Evolutionary conservation across 75 land plant genomes (phyloP).

Genomic region (Selaginella tamariscina): DNA sequence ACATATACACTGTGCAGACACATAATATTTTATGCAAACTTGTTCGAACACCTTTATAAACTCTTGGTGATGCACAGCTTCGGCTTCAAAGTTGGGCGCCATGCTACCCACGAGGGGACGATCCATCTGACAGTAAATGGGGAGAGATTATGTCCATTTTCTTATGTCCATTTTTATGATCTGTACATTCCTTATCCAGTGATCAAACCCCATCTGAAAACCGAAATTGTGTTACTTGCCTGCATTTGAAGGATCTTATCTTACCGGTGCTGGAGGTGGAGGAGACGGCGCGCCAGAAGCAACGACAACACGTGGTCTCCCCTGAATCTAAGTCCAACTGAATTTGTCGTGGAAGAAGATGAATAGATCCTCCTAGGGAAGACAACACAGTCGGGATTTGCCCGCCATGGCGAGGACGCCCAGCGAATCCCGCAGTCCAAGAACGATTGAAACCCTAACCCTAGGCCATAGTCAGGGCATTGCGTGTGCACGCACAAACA

Average conservation of each 20-base stretch:
- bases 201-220: no score
- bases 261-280: not conserved
- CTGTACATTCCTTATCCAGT: no score
- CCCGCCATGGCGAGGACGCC: no score
- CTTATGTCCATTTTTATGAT: not conserved
- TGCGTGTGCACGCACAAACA: no score
- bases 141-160: not conserved
- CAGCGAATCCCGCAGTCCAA: no score
- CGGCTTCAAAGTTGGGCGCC: constrained; percentile 98
- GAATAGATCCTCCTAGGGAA: not conserved
- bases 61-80: constrained; percentile 98
- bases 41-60: constrained; percentile 60
- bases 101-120: constrained; percentile 69
- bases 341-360: not conserved
- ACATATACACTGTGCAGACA: no score
- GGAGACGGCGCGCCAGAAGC: not conserved
- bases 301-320: not conserved
- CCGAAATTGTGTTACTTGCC: no score
- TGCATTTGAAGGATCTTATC: not conserved
- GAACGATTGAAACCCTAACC: not conserved
- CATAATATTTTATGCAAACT: no score
- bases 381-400: no score
- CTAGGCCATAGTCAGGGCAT: no score
- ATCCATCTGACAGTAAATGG: constrained; percentile 20
- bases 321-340: not conserved